These are phyloP conservation scores for Physaria fendleri DNA, from an alignment of 345 rosid species.

Conservation along the genomic window DNA sequence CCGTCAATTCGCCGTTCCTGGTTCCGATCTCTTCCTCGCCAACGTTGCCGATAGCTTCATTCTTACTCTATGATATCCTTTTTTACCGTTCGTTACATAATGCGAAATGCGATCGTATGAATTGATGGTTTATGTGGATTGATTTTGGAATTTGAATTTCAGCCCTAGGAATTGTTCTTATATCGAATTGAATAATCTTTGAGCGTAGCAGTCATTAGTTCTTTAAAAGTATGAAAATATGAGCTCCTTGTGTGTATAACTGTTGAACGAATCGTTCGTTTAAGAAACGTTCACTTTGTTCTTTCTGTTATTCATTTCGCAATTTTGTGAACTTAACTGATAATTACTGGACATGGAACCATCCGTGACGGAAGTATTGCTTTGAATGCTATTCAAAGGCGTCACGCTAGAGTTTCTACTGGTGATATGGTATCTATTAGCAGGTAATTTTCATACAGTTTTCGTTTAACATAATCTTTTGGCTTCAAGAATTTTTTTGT, in stretches of 20 bases:
- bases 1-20: constrained; percentile 72
- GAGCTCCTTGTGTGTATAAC: background rate
- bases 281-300: background rate
- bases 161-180: background rate
- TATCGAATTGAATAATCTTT: constrained; percentile 1
- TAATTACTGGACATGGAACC: constrained; percentile 62
- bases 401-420: constrained; percentile 77
- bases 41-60: constrained; percentile 50
- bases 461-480: background rate
- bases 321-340: constrained; percentile 42
- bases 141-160: background rate
- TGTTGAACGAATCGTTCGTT: background rate
- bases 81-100: background rate
- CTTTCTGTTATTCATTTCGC: background rate
- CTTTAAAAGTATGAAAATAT: background rate
- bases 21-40: constrained; percentile 62
- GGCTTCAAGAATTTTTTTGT: background rate
- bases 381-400: constrained; percentile 80
- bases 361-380: constrained; percentile 58
- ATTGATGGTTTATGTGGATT: background rate
- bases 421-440: constrained; percentile 59
- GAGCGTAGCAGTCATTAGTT: background rate
- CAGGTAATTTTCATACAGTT: constrained; percentile 40
- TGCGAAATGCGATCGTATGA: constrained; percentile 1
- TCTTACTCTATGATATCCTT: constrained; percentile 87